Base-by-base conservation (phyloP, 2,329 filamentous ascomycete genomes). In the Thermoascus crustaceus region DNA sequence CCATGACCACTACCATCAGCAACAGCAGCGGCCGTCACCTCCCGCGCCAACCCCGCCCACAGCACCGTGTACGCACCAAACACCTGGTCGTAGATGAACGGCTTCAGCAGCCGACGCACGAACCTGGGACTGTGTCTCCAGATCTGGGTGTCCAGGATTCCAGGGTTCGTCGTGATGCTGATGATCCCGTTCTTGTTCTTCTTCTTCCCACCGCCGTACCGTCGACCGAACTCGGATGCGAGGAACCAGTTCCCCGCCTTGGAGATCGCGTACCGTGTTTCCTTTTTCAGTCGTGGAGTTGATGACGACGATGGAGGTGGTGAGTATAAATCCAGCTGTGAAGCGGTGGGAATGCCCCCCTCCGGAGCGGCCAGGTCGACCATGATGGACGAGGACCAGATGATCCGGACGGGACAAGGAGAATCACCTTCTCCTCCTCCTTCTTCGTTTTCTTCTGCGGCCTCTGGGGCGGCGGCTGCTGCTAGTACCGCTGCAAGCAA, bases 401-500 rank as follows among this genome's bases (percentile, higher is more conserved):
- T 27, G 17, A 27, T 16, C 9, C 25, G 25, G 17, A 27, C 25
- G 4, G 13, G 14, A n/a, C n/a, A n/a, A n/a, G n/a, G n/a, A n/a
- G n/a, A n/a, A n/a, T n/a, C n/a, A n/a, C n/a, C n/a, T n/a, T n/a
- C n/a, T n/a, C n/a, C n/a, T n/a, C n/a, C n/a, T n/a, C n/a, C n/a
- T n/a, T n/a, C n/a, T n/a, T n/a, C n/a, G n/a, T n/a, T n/a, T n/a
- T n/a, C n/a, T n/a, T n/a, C n/a, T n/a, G n/a, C n/a, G n/a, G n/a
- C n/a, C n/a, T n/a, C n/a, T n/a, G n/a, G n/a, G 4, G 34, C 35
- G 2, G 40, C 32, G 4, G 40, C 29, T 2, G 38, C 41, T 7
- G 30, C 36, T 13, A 32, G 26, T 1, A 57, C 62, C 0, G 64
- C 58, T 7, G 47, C 31, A 0, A 40, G 22, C 3, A 68, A 48